Evolutionary conservation across 1,139 yeast species (phyloP).

Genomic region (Ashbya aceris): DNA sequence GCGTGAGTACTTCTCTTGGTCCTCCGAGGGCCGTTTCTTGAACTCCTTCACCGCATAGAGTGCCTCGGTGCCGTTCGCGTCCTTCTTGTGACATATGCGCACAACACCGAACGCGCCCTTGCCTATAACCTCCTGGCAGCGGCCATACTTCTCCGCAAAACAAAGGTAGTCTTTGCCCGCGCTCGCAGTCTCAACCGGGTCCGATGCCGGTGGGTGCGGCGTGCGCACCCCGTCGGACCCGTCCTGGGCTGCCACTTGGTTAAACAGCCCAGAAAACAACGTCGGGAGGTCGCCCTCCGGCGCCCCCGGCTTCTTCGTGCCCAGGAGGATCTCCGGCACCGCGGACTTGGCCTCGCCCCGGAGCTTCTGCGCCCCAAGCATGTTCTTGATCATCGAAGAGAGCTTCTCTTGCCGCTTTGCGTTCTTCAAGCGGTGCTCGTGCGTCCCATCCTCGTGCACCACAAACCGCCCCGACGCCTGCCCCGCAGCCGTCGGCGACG

Average conservation of each 20-base stretch:
- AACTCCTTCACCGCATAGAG: constrained; percentile 82
- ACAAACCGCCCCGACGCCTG: constrained; percentile 15
- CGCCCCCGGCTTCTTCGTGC: constrained; percentile 14
- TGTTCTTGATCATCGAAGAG: constrained; percentile 76
- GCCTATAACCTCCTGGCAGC: constrained; percentile 73
- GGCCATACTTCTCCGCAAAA: constrained; percentile 64
- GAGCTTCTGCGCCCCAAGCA: constrained; percentile 70
- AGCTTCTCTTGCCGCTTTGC: constrained; percentile 84
- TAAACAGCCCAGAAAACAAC: constrained; percentile 72
- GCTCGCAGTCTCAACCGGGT: constrained; percentile 32
- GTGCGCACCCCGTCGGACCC: constrained; percentile 20
- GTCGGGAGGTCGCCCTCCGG: constrained; percentile 50
- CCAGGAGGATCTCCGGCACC: constrained; percentile 56
- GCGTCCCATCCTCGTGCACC: constrained; percentile 50
- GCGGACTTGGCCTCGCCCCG: constrained; percentile 79
- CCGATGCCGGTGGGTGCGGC: constrained; percentile 22
- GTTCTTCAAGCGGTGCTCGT: constrained; percentile 68
- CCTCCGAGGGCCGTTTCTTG: constrained; percentile 47
- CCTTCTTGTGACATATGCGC: constrained; percentile 52
- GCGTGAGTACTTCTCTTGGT: constrained; percentile 51
- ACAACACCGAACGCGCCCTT: constrained; percentile 84
- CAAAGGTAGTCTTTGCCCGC: constrained; percentile 21
- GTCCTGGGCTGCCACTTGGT: constrained; percentile 42
- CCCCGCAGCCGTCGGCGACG: constrained; percentile 1
- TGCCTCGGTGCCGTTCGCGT: constrained; percentile 34